Evolutionary conservation across 495 filamentous ascomycete genomes (phyloP), one percentile per base, ranked within the genome.

Genomic region (Patellaria atrata): DNA sequence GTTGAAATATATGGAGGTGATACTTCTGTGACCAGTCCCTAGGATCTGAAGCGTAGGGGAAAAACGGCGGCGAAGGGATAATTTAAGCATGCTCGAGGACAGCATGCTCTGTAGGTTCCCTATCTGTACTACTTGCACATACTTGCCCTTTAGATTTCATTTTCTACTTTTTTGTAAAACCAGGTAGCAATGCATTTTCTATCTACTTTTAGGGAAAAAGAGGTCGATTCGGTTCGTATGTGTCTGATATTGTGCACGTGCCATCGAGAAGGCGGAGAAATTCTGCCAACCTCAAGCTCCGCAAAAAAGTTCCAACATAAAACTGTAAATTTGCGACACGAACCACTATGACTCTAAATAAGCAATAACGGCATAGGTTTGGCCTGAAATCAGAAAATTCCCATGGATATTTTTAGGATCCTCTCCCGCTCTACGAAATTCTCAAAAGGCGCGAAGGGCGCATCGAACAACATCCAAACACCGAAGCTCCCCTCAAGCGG

Each of bases 361-460:
- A n/a, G n/a, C n/a, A n/a, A n/a, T n/a, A n/a, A n/a, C n/a, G n/a
- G n/a, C n/a, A n/a, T n/a, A n/a, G n/a, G n/a, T n/a, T n/a, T n/a
- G 8, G 28, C 28, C 23, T 8, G 23, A 8, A n/a, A 26, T 26
- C 23, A 8, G 23, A 26, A 26, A 31, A 15, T 14, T 14, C 8
- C 12, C 13, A 77, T 77, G 73, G 73, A 81, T 53, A 68, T 77
- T 41, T 57, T 79, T 38, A 77, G 70, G 45, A 57, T 82, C 9
- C 61, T 82, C 35, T 75, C 77, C 11, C 62, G 75, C 33, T 74
- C 73, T 26, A 69, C 70, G 7, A 78, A 71, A 40, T 34, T 42
- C 6, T 35, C 41, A 53, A 60, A 42, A 41, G 50, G 20, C 33
- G 40, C 25, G 27, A 43, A 33, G 46, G 56, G 26, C 4, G 40